phyloP scores from a whole-genome alignment of 1,139 yeast genomes.

The Saccharomycopsis crataegensis region DNA sequence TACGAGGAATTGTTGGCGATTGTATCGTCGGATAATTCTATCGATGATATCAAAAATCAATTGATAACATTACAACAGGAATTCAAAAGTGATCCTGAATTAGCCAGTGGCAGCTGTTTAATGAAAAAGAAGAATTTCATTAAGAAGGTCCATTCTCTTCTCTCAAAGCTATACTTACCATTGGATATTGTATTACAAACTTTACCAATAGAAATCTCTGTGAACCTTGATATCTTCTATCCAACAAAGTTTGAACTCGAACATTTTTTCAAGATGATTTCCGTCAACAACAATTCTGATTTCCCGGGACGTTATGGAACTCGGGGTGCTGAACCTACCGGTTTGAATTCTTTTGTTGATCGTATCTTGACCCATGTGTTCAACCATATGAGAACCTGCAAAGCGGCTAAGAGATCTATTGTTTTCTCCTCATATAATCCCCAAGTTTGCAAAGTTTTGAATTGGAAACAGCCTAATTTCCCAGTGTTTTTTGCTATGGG shows the following conservation, averaged over 20 bases:
- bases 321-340: constrained; percentile 31
- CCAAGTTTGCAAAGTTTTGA: constrained; percentile 79
- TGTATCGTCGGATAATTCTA: constrained; percentile 26
- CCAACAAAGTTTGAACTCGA: constrained; percentile 68
- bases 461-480: constrained; percentile 98
- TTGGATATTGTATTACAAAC: constrained; percentile 51
- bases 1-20: constrained; percentile 17
- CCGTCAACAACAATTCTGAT: constrained; percentile 1
- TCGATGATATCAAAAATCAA: constrained; percentile 21
- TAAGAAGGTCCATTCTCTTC: background rate
- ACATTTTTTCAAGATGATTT: constrained; percentile 22
- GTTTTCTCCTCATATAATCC: constrained; percentile 84
- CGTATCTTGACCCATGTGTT: constrained; percentile 64
- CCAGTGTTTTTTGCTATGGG: constrained; percentile 85
- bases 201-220: constrained; percentile 52
- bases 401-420: constrained; percentile 41
- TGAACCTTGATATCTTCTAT: constrained; percentile 72
- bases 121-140: background rate
- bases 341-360: constrained; percentile 72
- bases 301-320: constrained; percentile 36
- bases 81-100: background rate
- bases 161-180: constrained; percentile 42
- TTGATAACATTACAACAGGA: constrained; percentile 16
- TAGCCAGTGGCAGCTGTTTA: background rate
- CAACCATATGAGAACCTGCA: constrained; percentile 54